Percentiles rank a stretch among this genome's conserved stretches.
phyloP scores from a whole-genome alignment of 805 yeast genomes.

The Candida cerambycidarum region DNA sequence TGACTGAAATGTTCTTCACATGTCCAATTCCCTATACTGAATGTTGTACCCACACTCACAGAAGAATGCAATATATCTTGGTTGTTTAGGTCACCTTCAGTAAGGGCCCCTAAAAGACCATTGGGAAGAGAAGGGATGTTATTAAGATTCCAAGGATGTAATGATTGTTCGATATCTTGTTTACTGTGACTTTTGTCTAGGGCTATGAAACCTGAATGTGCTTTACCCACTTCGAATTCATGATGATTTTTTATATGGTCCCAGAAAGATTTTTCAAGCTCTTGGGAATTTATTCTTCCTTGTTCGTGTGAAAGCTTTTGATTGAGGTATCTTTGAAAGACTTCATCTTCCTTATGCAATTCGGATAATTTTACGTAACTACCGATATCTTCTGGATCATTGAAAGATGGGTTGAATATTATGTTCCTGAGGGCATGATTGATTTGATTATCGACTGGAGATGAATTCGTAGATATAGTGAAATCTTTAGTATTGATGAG shows the following conservation, averaged over 20 bases:
- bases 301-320: neutral
- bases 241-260: neutral
- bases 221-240: slow-evolving; percentile 3
- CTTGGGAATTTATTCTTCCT: neutral
- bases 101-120: slow-evolving; percentile 46
- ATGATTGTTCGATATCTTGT: slow-evolving; percentile 11
- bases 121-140: slow-evolving; percentile 51
- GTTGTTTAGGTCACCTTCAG: slow-evolving; percentile 44
- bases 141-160: slow-evolving; percentile 58
- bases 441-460: slow-evolving; percentile 12
- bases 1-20: slow-evolving; percentile 62
- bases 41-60: slow-evolving; percentile 53
- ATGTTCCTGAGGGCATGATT: slow-evolving; percentile 35
- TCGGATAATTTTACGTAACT: neutral
- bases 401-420: slow-evolving; percentile 6
- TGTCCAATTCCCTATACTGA: slow-evolving; percentile 56
- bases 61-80: slow-evolving; percentile 43
- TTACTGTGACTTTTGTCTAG: neutral
- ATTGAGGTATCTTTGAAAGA: neutral
- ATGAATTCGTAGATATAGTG: neutral
- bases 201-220: neutral
- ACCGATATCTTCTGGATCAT: slow-evolving; percentile 1
- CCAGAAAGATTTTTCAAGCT: slow-evolving; percentile 3
- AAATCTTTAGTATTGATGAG: slow-evolving; percentile 28
- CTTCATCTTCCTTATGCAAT: neutral